Percentiles rank a stretch among this genome's conserved stretches.
Conservation (phyloP, 768 basidiomycete genomes). For the Russula olivacea region DNA sequence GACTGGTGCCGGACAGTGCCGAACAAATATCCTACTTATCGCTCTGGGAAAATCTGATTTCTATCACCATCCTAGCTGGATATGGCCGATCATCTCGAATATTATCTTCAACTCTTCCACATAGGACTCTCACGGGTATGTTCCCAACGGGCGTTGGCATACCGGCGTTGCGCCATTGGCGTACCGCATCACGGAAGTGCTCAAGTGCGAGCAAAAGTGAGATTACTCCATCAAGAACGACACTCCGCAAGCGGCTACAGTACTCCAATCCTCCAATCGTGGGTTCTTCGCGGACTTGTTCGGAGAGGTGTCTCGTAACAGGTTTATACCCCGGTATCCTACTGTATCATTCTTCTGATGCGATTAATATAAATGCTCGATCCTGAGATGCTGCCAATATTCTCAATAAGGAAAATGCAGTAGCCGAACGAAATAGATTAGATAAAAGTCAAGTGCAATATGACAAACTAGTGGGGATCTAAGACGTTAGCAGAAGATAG, state of each 20-base stretch:
- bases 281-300: background rate
- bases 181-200: background rate
- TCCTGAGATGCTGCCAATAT: background rate
- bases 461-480: constrained; percentile 2
- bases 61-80: background rate
- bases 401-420: constrained; percentile 5
- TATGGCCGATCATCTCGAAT: no score
- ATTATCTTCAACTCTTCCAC: no score
- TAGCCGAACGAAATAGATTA: constrained; percentile 10
- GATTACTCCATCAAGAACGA: background rate
- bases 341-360: background rate
- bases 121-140: background rate
- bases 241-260: background rate
- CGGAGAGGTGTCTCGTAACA: background rate
- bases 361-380: constrained; percentile 1
- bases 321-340: background rate
- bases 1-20: background rate
- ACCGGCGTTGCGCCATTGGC: background rate
- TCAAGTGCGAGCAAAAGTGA: background rate
- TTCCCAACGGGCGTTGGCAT: background rate
- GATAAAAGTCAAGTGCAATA: constrained; percentile 8
- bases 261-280: constrained; percentile 8
- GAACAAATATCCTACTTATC: background rate
- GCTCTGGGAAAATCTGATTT: background rate
- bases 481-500: background rate